These are phyloP conservation scores for Pseudozyma thailandica DNA, from an alignment of 1,284 basidiomycete genomes.

Conservation along the genomic window DNA sequence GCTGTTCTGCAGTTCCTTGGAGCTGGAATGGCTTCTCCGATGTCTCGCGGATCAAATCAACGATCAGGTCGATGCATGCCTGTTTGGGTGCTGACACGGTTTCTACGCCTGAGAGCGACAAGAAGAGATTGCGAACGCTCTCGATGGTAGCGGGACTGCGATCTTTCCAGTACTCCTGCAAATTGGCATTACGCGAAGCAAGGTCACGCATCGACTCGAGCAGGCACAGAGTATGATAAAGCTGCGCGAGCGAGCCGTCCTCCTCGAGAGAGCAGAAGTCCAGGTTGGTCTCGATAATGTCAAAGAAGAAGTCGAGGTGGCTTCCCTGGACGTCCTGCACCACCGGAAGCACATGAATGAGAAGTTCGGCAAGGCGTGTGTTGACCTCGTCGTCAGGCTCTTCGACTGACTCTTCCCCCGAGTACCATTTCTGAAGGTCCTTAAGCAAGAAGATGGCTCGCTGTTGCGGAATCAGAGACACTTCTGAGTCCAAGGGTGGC, in stretches of 20 bases:
- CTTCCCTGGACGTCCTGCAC: constrained; percentile 85
- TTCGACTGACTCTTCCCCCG: constrained; percentile 72
- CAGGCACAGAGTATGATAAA: constrained; percentile 78
- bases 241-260: constrained; percentile 73
- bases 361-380: constrained; percentile 79
- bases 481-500: constrained; percentile 79
- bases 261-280: constrained; percentile 79
- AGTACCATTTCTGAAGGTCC: constrained; percentile 83
- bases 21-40: constrained; percentile 39
- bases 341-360: constrained; percentile 83
- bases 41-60: constrained; percentile 49
- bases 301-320: constrained; percentile 93
- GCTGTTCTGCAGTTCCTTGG: constrained; percentile 16
- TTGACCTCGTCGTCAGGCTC: constrained; percentile 79
- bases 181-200: constrained; percentile 77
- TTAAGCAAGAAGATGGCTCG: constrained; percentile 90
- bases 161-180: constrained; percentile 77
- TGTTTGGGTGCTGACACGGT: constrained; percentile 31
- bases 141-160: constrained; percentile 73
- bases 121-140: constrained; percentile 74
- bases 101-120: constrained; percentile 63
- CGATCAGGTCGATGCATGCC: constrained; percentile 45
- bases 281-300: constrained; percentile 86
- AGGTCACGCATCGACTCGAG: constrained; percentile 79
- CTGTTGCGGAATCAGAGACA: constrained; percentile 83